These are phyloP conservation scores for Mycena galopus DNA, from an alignment of 768 basidiomycete species.

Conservation along the genomic window DNA sequence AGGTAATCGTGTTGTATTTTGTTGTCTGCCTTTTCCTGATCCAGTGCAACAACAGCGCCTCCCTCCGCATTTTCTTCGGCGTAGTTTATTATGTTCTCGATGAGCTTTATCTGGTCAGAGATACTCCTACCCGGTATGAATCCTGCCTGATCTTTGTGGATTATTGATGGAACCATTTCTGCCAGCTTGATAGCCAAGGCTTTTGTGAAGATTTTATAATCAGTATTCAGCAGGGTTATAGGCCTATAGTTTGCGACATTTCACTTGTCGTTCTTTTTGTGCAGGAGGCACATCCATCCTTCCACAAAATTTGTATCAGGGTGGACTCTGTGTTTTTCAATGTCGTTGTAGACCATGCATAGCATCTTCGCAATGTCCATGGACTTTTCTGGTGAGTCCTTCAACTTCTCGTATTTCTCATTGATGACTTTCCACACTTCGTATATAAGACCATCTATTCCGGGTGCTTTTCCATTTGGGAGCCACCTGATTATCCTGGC, in stretches of 20 bases:
- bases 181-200: not conserved
- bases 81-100: no score
- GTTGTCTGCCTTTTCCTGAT: no score
- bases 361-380: not conserved
- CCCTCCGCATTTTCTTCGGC: no score
- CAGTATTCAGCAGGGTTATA: constrained; percentile 14
- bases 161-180: not conserved
- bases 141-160: constrained; percentile 27
- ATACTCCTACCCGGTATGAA: constrained; percentile 41
- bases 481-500: not conserved
- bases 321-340: not conserved
- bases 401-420: not conserved
- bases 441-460: not conserved
- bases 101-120: no score
- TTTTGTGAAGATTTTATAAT: constrained; percentile 21
- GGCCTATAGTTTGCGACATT: no score
- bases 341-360: not conserved
- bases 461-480: not conserved
- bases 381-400: not conserved
- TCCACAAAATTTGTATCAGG: not conserved
- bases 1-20: no score
- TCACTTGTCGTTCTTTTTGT: no score
- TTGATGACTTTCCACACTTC: not conserved
- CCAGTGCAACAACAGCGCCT: no score
- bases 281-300: no score